Base-by-base conservation (phyloP, 495 filamentous ascomycete species). In the Aspergillus affinis region DNA sequence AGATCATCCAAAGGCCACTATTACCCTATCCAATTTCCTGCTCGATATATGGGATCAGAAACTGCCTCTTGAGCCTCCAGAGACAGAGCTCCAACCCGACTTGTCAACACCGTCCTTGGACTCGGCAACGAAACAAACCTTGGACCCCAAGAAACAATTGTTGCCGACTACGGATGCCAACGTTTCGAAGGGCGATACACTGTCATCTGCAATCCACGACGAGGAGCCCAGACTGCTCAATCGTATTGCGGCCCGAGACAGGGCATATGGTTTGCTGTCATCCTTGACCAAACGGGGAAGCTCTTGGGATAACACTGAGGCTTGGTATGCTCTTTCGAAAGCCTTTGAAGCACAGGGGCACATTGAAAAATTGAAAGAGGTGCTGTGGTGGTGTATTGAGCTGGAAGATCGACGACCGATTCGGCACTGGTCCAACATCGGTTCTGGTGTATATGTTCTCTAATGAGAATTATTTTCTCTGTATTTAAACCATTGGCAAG, bases 261-360 rank as follows among this genome's bases (percentile, higher is more conserved):
- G 95, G 19, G 94, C 95, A 1, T 91, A 90, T 67, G 87, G 84
- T 13, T 80, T 98, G 48, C 82, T 98, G 0, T 88, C 86, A 8
- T 81, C 82, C 2, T 79, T 98, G 56, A 97, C 91, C 2, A 93
- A 90, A 74, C 82, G 90, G 3, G 92, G 92, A n/a, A 79, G 75
- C 27, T 93, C 92, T 6, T 98, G 95, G 95, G 91, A 97, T 70
- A 84, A 87, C 66, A 86, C 87, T n/a, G 94, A 97, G 69, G 94
- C 93, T 19, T 98, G 94, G 94, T 92, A 88, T 66, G 86, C 87
- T 10, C 82, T 98, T 17, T 91, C 94, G 1, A 78, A 90, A 61
- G 91, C 87, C 49, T 90, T 96, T 64, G 93, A 97, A 74, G 85
- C 87, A 57, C 87, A 88, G 54, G 89, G 88, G 7, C 89, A 97